Base-by-base conservation (phyloP, 2,329 filamentous ascomycete species). In the Endocalyx cinctus region DNA sequence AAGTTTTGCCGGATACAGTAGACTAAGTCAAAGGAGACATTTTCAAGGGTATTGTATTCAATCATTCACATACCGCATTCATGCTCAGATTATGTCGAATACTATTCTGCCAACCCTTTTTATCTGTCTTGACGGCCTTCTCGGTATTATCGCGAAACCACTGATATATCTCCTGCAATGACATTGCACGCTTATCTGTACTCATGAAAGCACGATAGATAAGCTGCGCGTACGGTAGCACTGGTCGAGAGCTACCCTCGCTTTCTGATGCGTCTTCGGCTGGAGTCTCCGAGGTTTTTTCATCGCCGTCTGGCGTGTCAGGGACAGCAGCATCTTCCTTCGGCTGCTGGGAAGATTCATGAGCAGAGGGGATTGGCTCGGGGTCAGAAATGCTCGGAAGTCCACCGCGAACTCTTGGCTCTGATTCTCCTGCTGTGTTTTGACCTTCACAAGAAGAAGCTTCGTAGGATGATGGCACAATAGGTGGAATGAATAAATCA, bases 11-110 rank as follows among this genome's bases (percentile, higher is more conserved):
- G 20, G 20, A n/a, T n/a, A 23, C 20, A n/a, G 20, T 23, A 23
- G 20, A 23, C 26, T 17, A 5, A 25, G 17, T 13, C 15, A 11
- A 18, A 12, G n/a, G 19, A 17, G 29, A 8, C 27, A 17, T 34
- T 18, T 11, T 12, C 26, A 5, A 8, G 6, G 32, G 13, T 13
- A 17, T 15, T 23, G 5, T 17, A 20, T 22, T 8, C 27, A 7
- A 30, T 29, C 23, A 16, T 35, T 11, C 17, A 69, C 79, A 63
- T 77, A 96, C 90, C 40, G 74, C 73, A 50, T 97, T 97, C 89
- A 97, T 96, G 29, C 87, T 95, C 6, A 97, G 67, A 48, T 97
- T 97, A 59, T 97, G 90, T 3, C 90, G 78, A 45, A 97, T 94
- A 56, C 87, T 94, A 60, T 96, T 97, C 62, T 90, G 84, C 90